phyloP scores from a whole-genome alignment of 2,329 filamentous ascomycete genomes.

The Kalmusia sp. region DNA sequence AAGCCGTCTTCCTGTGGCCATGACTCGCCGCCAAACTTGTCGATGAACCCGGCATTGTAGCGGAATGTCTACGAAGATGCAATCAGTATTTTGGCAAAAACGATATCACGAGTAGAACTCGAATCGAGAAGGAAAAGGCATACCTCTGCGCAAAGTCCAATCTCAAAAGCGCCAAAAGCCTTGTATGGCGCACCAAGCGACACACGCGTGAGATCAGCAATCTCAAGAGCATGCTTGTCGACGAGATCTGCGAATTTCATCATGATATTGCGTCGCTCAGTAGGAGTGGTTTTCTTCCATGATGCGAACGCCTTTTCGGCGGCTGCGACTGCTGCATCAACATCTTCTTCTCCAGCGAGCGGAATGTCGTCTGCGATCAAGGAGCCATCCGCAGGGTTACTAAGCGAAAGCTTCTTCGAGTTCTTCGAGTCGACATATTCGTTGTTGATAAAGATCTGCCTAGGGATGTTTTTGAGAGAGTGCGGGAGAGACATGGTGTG shows the following conservation, averaged over 20 bases:
- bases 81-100: constrained; percentile 30
- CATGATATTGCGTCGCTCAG: constrained; percentile 37
- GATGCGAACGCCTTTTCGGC: constrained; percentile 57
- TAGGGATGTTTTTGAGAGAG: constrained; percentile 46
- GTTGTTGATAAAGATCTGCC: constrained; percentile 49
- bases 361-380: constrained; percentile 58
- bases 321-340: constrained; percentile 57
- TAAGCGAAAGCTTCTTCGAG: constrained; percentile 55
- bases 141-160: constrained; percentile 46
- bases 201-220: constrained; percentile 49
- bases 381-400: constrained; percentile 59
- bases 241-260: constrained; percentile 42
- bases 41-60: constrained; percentile 46
- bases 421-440: constrained; percentile 47
- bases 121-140: constrained; percentile 21
- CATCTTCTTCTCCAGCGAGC: constrained; percentile 52
- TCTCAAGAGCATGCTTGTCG: constrained; percentile 27
- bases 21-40: constrained; percentile 43
- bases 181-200: constrained; percentile 56
- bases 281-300: constrained; percentile 45
- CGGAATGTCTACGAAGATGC: constrained; percentile 29
- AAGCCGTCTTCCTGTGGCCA: constrained; percentile 57
- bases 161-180: constrained; percentile 55
- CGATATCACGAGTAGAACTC: constrained; percentile 22
- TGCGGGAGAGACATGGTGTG: constrained; percentile 39